These are phyloP conservation scores for Nyssa sinensis DNA, from an alignment of 148 eudicot species.

Conservation along the genomic window DNA sequence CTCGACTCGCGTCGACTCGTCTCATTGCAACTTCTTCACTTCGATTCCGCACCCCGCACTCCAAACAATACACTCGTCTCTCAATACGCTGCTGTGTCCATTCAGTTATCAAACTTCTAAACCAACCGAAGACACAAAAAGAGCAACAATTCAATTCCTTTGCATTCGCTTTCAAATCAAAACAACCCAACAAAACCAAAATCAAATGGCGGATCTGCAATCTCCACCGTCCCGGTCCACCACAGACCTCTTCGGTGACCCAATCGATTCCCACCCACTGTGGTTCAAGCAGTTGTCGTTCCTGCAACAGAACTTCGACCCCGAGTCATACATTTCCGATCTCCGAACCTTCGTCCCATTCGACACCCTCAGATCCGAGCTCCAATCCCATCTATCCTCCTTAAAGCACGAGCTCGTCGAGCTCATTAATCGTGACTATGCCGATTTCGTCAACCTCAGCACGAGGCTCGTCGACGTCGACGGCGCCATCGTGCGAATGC, in stretches of 20 bases:
- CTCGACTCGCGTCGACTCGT: no score
- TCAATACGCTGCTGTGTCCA: no score
- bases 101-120: no score
- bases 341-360: slow-evolving; percentile 96
- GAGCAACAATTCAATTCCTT: no score
- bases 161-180: no score
- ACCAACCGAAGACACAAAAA: no score
- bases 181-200: no score
- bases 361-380: slow-evolving; percentile 80
- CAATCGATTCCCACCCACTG: slow-evolving; percentile 56
- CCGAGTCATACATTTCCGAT: slow-evolving; percentile 81
- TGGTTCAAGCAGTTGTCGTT: slow-evolving; percentile 86
- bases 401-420: slow-evolving; percentile 79
- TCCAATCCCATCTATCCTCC: slow-evolving; percentile 62
- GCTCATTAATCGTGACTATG: slow-evolving; percentile 83
- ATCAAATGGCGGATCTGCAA: slow-evolving; percentile 57
- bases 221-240: slow-evolving; percentile 42
- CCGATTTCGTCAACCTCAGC: slow-evolving; percentile 79
- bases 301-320: slow-evolving; percentile 57
- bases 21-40: no score
- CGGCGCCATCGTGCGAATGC: slow-evolving; percentile 73
- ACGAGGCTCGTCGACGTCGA: slow-evolving; percentile 89
- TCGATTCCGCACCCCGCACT: no score
- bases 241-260: slow-evolving; percentile 74
- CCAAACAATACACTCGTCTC: no score